A percentile compares a stretch with the other conserved stretches of the same genome.
phyloP scores from a whole-genome alignment of 2,329 filamentous ascomycete species.

The Neonectria coccinea region DNA sequence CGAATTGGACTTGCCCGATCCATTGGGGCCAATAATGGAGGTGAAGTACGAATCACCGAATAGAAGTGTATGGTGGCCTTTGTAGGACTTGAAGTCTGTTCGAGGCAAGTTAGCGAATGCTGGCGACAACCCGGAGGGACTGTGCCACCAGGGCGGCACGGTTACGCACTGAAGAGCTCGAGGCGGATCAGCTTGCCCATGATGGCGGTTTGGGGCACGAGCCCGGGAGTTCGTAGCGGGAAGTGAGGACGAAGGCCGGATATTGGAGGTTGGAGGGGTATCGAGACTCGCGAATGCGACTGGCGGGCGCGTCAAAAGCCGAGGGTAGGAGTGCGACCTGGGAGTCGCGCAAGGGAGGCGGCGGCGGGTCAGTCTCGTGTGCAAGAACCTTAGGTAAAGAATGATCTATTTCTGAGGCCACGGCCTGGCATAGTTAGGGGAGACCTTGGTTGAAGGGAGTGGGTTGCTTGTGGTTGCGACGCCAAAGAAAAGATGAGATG shows the following conservation, averaged over 20 bases:
- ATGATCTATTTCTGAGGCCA: conserved; percentile 17
- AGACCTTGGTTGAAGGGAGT: conserved; percentile 11
- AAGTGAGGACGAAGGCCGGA: conserved; percentile 22
- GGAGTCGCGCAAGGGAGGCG: conserved; percentile 33
- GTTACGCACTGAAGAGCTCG: conserved; percentile 85
- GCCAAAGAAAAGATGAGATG: conserved; percentile 33
- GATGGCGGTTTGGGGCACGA: conserved; percentile 51
- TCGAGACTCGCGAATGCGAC: conserved; percentile 40
- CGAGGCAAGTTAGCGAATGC: conserved; percentile 32
- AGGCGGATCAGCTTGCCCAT: conserved; percentile 98
- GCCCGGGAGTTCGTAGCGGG: conserved; percentile 27
- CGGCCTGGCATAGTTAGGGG: conserved; percentile 16
- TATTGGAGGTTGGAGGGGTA: conserved; percentile 31
- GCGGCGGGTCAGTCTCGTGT: conserved; percentile 13
- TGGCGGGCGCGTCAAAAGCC: conserved; percentile 40
- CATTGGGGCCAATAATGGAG: conserved; percentile 99
- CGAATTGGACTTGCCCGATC: conserved; percentile 99
- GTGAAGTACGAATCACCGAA: conserved; percentile 99
- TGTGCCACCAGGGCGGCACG: background rate
- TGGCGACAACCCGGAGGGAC: conserved; percentile 5
- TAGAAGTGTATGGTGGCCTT: conserved; percentile 91
- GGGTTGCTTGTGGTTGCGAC: conserved; percentile 33
- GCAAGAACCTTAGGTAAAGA: conserved; percentile 23
- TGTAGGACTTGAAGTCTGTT: conserved; percentile 98
- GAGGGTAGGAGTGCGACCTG: conserved; percentile 34